Evolutionary conservation across 495 filamentous ascomycete genomes (phyloP).

Genomic region (Talaromyces wortmannii): DNA sequence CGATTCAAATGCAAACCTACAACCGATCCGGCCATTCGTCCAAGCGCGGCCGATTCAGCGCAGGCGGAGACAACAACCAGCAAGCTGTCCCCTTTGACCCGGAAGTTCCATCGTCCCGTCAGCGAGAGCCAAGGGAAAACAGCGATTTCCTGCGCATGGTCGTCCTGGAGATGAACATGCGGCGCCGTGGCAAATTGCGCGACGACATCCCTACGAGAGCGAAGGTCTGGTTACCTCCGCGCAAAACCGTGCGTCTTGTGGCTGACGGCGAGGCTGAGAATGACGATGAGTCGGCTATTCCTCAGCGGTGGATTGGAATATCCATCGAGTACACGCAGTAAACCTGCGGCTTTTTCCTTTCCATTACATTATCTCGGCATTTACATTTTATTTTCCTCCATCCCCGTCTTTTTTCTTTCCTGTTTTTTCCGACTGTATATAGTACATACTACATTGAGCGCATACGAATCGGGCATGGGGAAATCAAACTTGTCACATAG

Average conservation of each 20-base stretch:
- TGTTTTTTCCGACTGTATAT: neutral
- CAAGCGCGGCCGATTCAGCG: slow-evolving; percentile 21
- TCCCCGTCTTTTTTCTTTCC: too few relatives aligned
- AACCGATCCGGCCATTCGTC: slow-evolving; percentile 27
- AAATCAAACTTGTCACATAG: neutral
- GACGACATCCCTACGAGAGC: slow-evolving; percentile 78
- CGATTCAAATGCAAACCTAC: slow-evolving; percentile 87
- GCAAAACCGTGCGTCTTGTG: slow-evolving; percentile 39
- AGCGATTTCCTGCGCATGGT: slow-evolving; percentile 89
- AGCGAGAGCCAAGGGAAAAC: slow-evolving; percentile 89
- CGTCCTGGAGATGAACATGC: slow-evolving; percentile 97
- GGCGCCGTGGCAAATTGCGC: slow-evolving; percentile 81
- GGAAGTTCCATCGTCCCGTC: slow-evolving; percentile 50
- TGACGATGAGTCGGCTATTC: slow-evolving; percentile 24
- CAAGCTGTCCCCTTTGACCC: slow-evolving; percentile 34
- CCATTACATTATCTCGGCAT: neutral
- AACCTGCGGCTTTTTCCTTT: slow-evolving; percentile 1
- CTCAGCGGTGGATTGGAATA: slow-evolving; percentile 35
- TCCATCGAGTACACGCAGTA: slow-evolving; percentile 15
- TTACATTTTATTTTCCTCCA: neutral
- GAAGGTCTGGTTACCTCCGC: slow-evolving; percentile 79
- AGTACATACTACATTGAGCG: neutral
- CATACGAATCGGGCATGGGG: neutral
- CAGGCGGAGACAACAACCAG: slow-evolving; percentile 23
- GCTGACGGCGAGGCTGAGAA: slow-evolving; percentile 24